Percentiles rank a stretch among this genome's conserved stretches.
Evolutionary conservation across 1,139 yeast species (phyloP).

Genomic region (Saccharomyces hybrid): DNA sequence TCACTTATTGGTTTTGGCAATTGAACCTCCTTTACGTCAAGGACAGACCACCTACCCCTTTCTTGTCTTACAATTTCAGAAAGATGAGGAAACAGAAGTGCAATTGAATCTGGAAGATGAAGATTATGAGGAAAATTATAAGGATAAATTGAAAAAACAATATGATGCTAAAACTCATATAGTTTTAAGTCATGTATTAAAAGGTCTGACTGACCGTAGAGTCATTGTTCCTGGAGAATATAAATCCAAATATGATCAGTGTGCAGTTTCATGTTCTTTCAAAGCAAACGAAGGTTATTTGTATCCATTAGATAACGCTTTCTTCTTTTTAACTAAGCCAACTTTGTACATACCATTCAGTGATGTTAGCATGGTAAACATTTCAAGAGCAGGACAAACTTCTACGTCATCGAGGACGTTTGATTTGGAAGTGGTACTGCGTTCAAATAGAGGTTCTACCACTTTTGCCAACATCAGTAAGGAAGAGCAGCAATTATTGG

Average conservation of each 20-base stretch:
- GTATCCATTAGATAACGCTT: conserved; percentile 84
- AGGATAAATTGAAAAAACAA: conserved; percentile 64
- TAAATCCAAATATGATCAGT: conserved; percentile 62
- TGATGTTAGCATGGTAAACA: conserved; percentile 67
- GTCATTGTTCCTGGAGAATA: conserved; percentile 83
- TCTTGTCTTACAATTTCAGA: conserved; percentile 77
- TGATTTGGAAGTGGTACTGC: conserved; percentile 73
- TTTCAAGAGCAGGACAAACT: conserved; percentile 84
- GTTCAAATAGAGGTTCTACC: conserved; percentile 62
- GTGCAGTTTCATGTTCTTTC: conserved; percentile 85
- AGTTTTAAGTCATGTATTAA: conserved; percentile 82
- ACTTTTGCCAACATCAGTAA: conserved; percentile 83
- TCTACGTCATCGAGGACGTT: conserved; percentile 82
- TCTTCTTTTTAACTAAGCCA: conserved; percentile 88
- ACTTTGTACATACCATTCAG: conserved; percentile 84
- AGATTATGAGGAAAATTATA: conserved; percentile 70
- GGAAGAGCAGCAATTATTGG: conserved; percentile 80
- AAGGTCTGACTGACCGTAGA: conserved; percentile 83
- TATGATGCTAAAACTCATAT: conserved; percentile 81
- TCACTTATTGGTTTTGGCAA: conserved; percentile 77
- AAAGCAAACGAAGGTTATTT: conserved; percentile 94
- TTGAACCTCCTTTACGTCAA: conserved; percentile 89
- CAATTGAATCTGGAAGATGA: conserved; percentile 81
- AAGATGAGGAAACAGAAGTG: conserved; percentile 86
- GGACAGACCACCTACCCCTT: conserved; percentile 97